These are phyloP conservation scores for Carnegiea gigantea DNA, from an alignment of 179 eudicot genomes.

Conservation along the genomic window DNA sequence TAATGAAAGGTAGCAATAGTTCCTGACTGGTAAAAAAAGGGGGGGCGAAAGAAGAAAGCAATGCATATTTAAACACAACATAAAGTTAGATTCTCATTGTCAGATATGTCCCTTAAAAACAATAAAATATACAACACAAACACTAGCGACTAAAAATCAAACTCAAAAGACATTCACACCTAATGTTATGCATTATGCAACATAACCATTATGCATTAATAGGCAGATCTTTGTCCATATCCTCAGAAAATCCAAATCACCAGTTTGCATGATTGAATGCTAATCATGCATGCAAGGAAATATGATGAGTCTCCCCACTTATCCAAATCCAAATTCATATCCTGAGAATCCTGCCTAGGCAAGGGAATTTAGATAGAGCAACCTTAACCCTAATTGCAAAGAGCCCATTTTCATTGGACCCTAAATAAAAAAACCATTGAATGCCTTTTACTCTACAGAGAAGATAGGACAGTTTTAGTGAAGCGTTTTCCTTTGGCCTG, in stretches of 20 bases:
- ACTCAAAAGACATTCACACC: neutral
- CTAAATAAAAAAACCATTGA: too few species aligned
- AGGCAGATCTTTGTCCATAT: neutral
- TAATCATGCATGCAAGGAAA: neutral
- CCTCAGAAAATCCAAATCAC: slow-evolving; percentile 2
- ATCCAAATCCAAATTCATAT: too few species aligned
- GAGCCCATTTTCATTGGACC: too few species aligned
- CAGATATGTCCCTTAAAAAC: neutral
- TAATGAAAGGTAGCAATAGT: neutral
- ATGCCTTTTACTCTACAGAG: too few species aligned
- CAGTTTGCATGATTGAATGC: neutral
- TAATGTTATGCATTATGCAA: neutral
- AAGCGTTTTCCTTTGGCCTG: too few species aligned
- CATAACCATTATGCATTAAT: neutral
- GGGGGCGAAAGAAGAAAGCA: neutral
- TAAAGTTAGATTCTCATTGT: neutral
- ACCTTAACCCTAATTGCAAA: too few species aligned
- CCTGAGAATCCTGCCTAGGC: too few species aligned
- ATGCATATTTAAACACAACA: neutral
- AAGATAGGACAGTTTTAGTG: too few species aligned
- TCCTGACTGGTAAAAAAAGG: neutral
- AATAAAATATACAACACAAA: neutral
- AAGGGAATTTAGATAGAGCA: too few species aligned
- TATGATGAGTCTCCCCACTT: neutral
- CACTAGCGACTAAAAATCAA: neutral